Evolutionary conservation across 2,329 filamentous ascomycete genomes (phyloP), one percentile per base, ranked within the genome.

Genomic region (Penicillium sp.): DNA sequence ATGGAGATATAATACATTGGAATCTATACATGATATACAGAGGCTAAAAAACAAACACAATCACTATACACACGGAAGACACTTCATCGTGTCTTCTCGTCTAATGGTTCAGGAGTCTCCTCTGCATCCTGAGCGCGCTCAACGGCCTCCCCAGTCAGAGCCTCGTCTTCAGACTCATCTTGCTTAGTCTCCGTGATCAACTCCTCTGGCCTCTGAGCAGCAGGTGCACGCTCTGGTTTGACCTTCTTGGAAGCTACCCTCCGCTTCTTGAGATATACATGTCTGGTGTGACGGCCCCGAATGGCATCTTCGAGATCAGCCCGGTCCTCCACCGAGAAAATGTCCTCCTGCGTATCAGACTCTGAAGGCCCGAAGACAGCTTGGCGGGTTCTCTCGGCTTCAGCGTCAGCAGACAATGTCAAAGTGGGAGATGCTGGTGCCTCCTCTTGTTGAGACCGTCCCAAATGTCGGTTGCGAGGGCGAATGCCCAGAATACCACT

Each of bases 401-500:
- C 53, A 6, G n/a, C 9, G 24, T 55, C 53, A 22, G 53, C 53
- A 55, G 40, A 44, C n/a, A 42, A 33, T 8, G 53, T 45, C 40
- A 28, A 26, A 44, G 28, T n/a, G 24, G 38, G 4, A 8, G 24
- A 17, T 15, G 6, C 6, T 22, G 22, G 15, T 9, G 12, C 10
- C 37, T 44, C n/a, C 26, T 9, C 17, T 30, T 19, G 24, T 42
- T 30, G 53, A 55, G 38, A 3, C 12, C 26, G n/a, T 17, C 24
- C 40, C 53, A 42, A 30, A 13, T 38, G 12, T 26, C 44, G 15
- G 7, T 53, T 19, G n/a, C 19, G 30, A n/a, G 22, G 4, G 2
- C 44, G 53, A 12, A 38, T 24, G 19, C 65, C 61, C 26, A 70
- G 63, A 42, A 65, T 47, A 37, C 67, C 67, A 30, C 58, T 58